Conservation (phyloP, 768 basidiomycete genomes). For the Asterophora parasitica region DNA sequence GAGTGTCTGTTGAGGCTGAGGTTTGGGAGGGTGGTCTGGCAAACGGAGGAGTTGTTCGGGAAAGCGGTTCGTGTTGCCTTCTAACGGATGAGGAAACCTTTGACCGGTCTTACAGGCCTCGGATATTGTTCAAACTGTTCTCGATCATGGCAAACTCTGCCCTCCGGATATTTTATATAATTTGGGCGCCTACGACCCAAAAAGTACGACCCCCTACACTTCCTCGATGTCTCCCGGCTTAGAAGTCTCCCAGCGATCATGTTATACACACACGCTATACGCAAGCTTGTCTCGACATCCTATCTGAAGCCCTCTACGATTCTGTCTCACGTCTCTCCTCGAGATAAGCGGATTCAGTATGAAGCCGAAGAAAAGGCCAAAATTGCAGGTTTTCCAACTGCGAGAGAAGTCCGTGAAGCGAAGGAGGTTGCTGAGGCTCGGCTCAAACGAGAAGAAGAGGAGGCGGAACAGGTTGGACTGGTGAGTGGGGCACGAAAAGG, state of each 20-base stretch:
- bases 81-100: neutral
- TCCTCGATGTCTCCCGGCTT: neutral
- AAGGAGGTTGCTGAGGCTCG: slow-evolving; percentile 62
- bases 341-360: slow-evolving; percentile 76
- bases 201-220: slow-evolving; percentile 37
- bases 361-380: slow-evolving; percentile 75
- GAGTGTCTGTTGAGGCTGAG: slow-evolving; percentile 80
- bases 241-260: slow-evolving; percentile 16
- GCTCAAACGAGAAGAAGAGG: slow-evolving; percentile 65
- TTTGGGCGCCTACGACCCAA: slow-evolving; percentile 48
- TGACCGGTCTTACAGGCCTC: slow-evolving; percentile 47
- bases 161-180: slow-evolving; percentile 61
- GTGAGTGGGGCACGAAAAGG: slow-evolving; percentile 37
- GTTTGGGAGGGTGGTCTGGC: slow-evolving; percentile 78
- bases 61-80: slow-evolving; percentile 46
- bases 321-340: slow-evolving; percentile 73
- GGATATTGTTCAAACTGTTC: slow-evolving; percentile 68
- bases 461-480: slow-evolving; percentile 67
- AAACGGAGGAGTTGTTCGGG: slow-evolving; percentile 69
- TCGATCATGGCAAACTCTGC: slow-evolving; percentile 85
- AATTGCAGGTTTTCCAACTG: slow-evolving; percentile 71
- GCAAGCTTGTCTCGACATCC: slow-evolving; percentile 63
- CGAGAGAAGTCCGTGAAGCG: slow-evolving; percentile 71
- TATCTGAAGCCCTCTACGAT: slow-evolving; percentile 79
- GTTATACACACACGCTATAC: slow-evolving; percentile 58